phyloP scores from a whole-genome alignment of 345 rosid species.

The Trapa bicornis region DNA sequence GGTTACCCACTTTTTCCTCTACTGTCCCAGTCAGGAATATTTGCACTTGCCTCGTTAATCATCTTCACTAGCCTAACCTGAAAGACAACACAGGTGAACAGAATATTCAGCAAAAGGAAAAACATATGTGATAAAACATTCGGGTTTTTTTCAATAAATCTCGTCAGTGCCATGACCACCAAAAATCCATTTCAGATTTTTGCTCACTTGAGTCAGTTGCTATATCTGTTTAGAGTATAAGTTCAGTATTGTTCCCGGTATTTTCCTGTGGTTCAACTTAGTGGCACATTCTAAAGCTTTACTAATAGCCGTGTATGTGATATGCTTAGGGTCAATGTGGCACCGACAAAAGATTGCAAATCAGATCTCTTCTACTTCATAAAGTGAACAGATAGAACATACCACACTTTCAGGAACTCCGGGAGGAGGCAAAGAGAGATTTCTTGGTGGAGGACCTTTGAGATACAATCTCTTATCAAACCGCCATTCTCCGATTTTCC shows the following conservation, averaged over 20 bases:
- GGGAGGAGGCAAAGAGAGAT: constrained; percentile 63
- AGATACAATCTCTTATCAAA: constrained; percentile 70
- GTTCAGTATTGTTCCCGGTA: not conserved
- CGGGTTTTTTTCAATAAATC: not conserved
- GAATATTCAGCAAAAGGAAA: not conserved
- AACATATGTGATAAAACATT: not conserved
- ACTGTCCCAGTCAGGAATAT: constrained; percentile 52
- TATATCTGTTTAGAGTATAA: not conserved
- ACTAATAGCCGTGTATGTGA: not conserved
- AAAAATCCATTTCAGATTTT: not conserved
- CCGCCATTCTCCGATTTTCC: constrained; percentile 70
- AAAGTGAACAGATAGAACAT: constrained; percentile 11
- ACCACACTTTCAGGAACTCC: constrained; percentile 80
- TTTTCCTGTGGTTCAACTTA: not conserved
- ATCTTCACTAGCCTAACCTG: constrained; percentile 56
- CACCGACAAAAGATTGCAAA: not conserved
- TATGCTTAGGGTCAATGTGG: not conserved
- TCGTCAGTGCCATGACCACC: not conserved
- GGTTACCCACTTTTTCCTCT: constrained; percentile 17
- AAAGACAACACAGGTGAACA: constrained; percentile 1
- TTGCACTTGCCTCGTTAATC: constrained; percentile 65
- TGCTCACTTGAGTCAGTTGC: not conserved
- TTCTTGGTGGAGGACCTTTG: constrained; percentile 55
- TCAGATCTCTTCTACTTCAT: not conserved
- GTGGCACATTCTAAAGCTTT: not conserved